Percentiles rank a stretch among this genome's conserved stretches.
Evolutionary conservation across 768 basidiomycete genomes (phyloP).

Genomic region (Gymnopilus junonius): DNA sequence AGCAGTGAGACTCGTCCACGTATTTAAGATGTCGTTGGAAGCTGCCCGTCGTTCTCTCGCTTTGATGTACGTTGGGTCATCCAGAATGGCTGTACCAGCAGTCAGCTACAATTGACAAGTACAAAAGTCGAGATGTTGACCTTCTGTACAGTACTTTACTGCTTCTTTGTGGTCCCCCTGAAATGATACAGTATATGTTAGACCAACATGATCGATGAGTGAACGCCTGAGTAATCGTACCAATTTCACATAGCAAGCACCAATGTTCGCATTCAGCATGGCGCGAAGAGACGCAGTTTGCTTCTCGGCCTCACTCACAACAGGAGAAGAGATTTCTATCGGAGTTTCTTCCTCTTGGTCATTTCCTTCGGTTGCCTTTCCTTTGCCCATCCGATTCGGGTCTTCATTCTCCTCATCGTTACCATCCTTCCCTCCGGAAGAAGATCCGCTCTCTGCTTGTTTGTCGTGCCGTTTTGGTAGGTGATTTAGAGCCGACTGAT

Average conservation of each 20-base stretch:
- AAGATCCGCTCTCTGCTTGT: not conserved
- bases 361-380: not conserved
- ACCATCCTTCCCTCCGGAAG: constrained; percentile 1
- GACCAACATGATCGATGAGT: constrained; percentile 5
- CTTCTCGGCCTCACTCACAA: constrained; percentile 21
- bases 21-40: constrained; percentile 78
- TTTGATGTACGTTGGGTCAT: constrained; percentile 87
- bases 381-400: not conserved
- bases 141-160: constrained; percentile 81
- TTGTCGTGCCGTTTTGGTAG: constrained; percentile 55
- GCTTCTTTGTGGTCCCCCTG: constrained; percentile 82
- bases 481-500: constrained; percentile 67
- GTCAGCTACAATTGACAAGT: not conserved
- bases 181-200: not conserved
- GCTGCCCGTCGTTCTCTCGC: constrained; percentile 87
- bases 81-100: constrained; percentile 65
- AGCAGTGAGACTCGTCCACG: constrained; percentile 82
- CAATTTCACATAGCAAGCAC: constrained; percentile 80
- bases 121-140: constrained; percentile 34
- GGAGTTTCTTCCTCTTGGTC: constrained; percentile 9
- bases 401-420: constrained; percentile 1
- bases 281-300: constrained; percentile 46
- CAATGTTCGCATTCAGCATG: constrained; percentile 85
- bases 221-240: constrained; percentile 44
- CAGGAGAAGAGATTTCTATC: constrained; percentile 24